Conservation (phyloP, 768 basidiomycete species). For the Hortiboletus flavorubellus region DNA sequence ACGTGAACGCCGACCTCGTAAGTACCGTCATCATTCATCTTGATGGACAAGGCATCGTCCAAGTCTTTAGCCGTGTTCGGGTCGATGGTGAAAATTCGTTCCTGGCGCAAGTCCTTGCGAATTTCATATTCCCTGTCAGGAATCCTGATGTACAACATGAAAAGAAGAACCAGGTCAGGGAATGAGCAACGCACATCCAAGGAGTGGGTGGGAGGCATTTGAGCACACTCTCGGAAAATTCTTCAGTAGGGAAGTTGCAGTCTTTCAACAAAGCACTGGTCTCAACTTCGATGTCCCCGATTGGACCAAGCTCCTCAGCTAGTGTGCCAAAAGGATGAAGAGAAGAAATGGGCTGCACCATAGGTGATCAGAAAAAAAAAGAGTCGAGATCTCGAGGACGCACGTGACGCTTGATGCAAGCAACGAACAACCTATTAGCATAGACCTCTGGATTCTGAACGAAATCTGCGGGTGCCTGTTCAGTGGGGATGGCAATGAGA, state of each 20-base stretch:
- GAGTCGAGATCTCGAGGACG: conserved; percentile 31
- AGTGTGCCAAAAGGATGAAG: conserved; percentile 98
- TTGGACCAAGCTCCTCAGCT: conserved; percentile 96
- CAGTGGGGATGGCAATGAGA: conserved; percentile 96
- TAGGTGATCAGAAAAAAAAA: conserved; percentile 16
- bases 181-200: conserved; percentile 64
- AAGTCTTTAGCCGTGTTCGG: conserved; percentile 86
- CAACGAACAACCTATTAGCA: conserved; percentile 88
- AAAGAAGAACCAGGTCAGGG: background rate
- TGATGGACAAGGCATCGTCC: conserved; percentile 93
- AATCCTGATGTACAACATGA: conserved; percentile 46
- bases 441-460: conserved; percentile 92
- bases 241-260: conserved; percentile 98
- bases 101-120: conserved; percentile 82
- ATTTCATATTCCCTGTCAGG: conserved; percentile 86
- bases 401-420: conserved; percentile 97
- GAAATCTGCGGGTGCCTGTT: conserved; percentile 96
- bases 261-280: conserved; percentile 97
- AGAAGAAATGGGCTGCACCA: conserved; percentile 79
- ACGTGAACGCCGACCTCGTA: conserved; percentile 94
- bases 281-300: conserved; percentile 98
- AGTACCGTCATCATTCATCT: conserved; percentile 85
- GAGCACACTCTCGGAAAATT: conserved; percentile 91
- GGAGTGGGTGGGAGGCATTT: conserved; percentile 96
- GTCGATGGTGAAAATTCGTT: conserved; percentile 92